phyloP scores from a whole-genome alignment of 23 red algal genomes.

The Gracilaria caudata region DNA sequence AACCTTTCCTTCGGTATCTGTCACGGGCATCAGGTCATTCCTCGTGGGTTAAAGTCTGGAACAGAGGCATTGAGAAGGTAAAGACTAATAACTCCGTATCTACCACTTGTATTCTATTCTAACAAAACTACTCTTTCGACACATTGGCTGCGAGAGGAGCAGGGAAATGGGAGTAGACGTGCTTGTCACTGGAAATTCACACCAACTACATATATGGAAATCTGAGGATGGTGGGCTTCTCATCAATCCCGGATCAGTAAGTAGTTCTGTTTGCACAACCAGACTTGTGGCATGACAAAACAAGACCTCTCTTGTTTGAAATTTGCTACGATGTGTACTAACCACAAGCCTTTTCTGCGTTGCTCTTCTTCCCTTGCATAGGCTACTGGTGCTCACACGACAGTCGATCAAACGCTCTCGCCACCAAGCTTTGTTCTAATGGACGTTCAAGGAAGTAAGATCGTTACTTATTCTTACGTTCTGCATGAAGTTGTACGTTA shows the following conservation, averaged over 20 bases:
- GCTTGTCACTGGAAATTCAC: conserved; percentile 60
- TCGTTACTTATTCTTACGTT: conserved; percentile 71
- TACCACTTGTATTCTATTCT: background rate
- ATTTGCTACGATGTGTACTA: background rate
- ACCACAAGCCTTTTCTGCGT: background rate
- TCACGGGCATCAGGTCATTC: conserved; percentile 75
- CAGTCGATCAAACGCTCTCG: conserved; percentile 14
- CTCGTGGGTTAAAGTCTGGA: conserved; percentile 16
- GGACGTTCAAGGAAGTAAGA: conserved; percentile 71
- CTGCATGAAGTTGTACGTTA: conserved; percentile 46
- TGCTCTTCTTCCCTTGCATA: background rate
- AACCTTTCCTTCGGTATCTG: conserved; percentile 68
- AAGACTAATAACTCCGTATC: background rate
- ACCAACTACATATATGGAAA: conserved; percentile 46
- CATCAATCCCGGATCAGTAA: conserved; percentile 65
- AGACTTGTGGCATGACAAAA: background rate
- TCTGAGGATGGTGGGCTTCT: conserved; percentile 61
- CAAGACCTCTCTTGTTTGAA: background rate
- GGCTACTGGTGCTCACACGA: conserved; percentile 68
- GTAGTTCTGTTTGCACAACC: background rate
- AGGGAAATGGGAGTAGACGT: conserved; percentile 85
- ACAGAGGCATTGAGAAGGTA: conserved; percentile 57
- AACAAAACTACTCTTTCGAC: background rate
- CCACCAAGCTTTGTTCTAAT: conserved; percentile 78
- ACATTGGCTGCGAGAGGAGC: background rate